Evolutionary conservation across 495 filamentous ascomycete genomes (phyloP).

Genomic region (Tuber aestivum): DNA sequence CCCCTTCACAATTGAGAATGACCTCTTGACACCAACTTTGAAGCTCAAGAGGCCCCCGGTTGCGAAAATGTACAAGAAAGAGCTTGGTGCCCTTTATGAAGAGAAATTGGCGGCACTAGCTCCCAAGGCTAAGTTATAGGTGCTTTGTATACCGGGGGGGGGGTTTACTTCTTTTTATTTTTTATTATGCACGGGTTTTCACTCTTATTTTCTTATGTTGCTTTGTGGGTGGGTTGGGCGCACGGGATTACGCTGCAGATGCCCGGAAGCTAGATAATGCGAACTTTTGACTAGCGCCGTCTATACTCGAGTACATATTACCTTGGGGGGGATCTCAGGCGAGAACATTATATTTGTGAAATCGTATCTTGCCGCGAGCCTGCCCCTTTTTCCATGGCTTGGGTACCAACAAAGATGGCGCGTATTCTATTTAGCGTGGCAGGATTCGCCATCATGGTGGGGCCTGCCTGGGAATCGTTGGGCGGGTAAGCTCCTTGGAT

Average conservation of each 20-base stretch:
- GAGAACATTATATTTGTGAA: not conserved
- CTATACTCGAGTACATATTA: not conserved
- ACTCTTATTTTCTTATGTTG: not conserved
- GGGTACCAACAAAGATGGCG: not conserved
- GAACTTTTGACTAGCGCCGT: not conserved
- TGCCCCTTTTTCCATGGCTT: not conserved
- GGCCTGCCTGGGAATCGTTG: not conserved
- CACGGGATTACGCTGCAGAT: not conserved
- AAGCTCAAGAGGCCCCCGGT: slow-evolving; percentile 91
- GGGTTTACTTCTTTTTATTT: not conserved
- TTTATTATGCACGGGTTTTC: not conserved
- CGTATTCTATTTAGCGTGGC: not conserved
- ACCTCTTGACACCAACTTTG: slow-evolving; percentile 90
- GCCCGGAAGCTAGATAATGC: not conserved
- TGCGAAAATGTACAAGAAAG: slow-evolving; percentile 65
- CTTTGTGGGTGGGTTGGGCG: not conserved
- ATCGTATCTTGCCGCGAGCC: not conserved
- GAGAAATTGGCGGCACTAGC: slow-evolving; percentile 55
- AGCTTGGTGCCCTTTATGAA: slow-evolving; percentile 76
- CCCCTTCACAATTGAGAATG: slow-evolving; percentile 90
- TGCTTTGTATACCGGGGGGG: not conserved
- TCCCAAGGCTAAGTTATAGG: slow-evolving; percentile 53
- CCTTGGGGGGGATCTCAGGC: not conserved
- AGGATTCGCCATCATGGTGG: not conserved
- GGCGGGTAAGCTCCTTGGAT: not conserved